These are phyloP conservation scores for Pythium grandisporangium DNA, from an alignment of 352 stramenopile genomes.

Conservation along the genomic window DNA sequence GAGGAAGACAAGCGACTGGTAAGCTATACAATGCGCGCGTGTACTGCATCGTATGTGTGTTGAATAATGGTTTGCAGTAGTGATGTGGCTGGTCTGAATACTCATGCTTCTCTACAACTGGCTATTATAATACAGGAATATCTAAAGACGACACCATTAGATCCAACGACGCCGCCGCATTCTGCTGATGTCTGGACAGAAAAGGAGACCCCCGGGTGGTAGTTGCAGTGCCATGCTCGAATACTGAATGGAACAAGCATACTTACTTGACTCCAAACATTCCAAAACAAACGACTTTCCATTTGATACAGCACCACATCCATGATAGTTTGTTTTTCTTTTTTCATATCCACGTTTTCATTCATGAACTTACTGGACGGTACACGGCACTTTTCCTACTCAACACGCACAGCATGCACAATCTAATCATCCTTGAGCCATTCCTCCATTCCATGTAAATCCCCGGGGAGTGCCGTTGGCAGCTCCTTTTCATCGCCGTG, in stretches of 20 bases:
- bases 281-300: no score
- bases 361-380: no score
- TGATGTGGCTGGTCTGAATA: neutral
- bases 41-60: no score
- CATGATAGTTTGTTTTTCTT: no score
- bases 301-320: no score
- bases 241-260: neutral
- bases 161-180: constrained; percentile 41
- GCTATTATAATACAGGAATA: constrained; percentile 24
- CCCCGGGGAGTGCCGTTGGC: constrained; percentile 42
- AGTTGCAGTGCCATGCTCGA: constrained; percentile 3
- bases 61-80: neutral
- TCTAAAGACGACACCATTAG: constrained; percentile 55
- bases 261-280: neutral
- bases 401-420: no score
- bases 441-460: constrained; percentile 73
- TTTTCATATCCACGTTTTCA: no score
- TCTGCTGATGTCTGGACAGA: constrained; percentile 47
- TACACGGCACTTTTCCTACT: no score
- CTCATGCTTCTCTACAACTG: no score
- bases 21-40: no score
- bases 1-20: constrained; percentile 57
- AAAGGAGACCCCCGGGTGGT: constrained; percentile 71
- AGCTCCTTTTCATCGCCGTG: constrained; percentile 32
- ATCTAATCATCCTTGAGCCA: constrained; percentile 73